Percentiles rank a stretch among this genome's conserved stretches.
phyloP scores from a whole-genome alignment of 129 eudicot genomes.

The Ambrosia trifida region DNA sequence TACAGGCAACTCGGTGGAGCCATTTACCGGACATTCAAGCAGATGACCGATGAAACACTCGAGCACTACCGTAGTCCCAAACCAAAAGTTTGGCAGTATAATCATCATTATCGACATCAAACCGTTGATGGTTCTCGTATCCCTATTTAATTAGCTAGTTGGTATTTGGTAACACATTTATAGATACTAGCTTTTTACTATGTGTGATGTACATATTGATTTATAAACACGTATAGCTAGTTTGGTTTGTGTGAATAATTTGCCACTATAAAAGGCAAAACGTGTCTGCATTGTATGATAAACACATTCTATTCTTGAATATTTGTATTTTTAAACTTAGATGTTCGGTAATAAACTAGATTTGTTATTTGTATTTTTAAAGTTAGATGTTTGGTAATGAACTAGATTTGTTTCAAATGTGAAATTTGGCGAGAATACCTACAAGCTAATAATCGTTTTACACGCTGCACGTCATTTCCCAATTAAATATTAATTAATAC shows the following conservation, averaged over 20 bases:
- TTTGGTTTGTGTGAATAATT: background rate
- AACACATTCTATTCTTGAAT: too few species aligned
- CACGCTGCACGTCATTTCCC: too few species aligned
- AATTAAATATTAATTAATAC: too few species aligned
- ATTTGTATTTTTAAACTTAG: too few species aligned
- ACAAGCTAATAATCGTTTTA: too few species aligned
- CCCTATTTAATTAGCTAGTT: background rate
- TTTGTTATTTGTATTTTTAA: too few species aligned
- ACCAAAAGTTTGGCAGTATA: slow-evolving; percentile 4
- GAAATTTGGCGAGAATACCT: too few species aligned
- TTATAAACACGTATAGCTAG: background rate
- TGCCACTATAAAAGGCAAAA: background rate
- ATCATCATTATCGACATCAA: slow-evolving; percentile 2
- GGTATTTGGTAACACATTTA: background rate
- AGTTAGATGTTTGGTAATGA: too few species aligned
- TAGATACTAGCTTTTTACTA: background rate
- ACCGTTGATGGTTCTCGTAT: background rate
- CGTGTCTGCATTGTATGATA: too few species aligned
- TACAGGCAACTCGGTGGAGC: slow-evolving; percentile 17
- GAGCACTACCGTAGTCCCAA: background rate
- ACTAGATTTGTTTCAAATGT: too few species aligned
- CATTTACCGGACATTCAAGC: background rate
- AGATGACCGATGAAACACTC: background rate
- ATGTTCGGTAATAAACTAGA: too few species aligned
- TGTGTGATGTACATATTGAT: background rate